Percentiles rank a stretch among this genome's conserved stretches.
Evolutionary conservation across 371 early-diverging fungal species (phyloP).

Genomic region (Gilbertella persicaria): DNA sequence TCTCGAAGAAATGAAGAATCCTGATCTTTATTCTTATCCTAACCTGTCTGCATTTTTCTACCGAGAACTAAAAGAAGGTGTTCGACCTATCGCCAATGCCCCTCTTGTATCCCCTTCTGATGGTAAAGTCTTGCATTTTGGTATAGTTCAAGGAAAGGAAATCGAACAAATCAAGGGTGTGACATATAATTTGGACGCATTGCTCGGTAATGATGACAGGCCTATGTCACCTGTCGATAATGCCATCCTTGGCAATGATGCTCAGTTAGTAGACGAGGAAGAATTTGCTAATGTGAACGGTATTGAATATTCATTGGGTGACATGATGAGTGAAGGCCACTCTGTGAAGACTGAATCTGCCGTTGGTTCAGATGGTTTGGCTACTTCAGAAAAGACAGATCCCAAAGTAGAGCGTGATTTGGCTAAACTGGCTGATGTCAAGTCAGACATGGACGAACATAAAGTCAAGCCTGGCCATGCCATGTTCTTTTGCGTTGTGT

Average conservation of each 20-base stretch:
- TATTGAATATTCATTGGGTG: constrained; percentile 84
- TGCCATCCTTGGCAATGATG: constrained; percentile 47
- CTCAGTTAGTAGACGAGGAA: constrained; percentile 63
- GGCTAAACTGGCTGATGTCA: constrained; percentile 25
- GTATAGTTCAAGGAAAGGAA: constrained; percentile 70
- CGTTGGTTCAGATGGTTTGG: constrained; percentile 48
- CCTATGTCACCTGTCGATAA: constrained; percentile 38
- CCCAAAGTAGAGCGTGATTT: constrained; percentile 23
- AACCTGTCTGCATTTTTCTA: constrained; percentile 92
- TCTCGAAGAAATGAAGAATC: constrained; percentile 89
- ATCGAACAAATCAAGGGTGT: constrained; percentile 95
- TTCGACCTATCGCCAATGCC: constrained; percentile 66
- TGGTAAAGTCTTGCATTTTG: constrained; percentile 88
- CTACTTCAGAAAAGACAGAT: constrained; percentile 23
- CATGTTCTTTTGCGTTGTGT: constrained; percentile 89
- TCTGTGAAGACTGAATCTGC: constrained; percentile 32
- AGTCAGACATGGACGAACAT: constrained; percentile 31
- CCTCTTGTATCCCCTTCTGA: constrained; percentile 87
- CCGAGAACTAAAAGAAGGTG: constrained; percentile 79
- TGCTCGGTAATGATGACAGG: constrained; percentile 73
- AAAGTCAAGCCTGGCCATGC: constrained; percentile 66
- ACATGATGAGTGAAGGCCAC: constrained; percentile 67
- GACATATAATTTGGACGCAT: constrained; percentile 84
- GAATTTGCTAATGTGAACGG: constrained; percentile 91
- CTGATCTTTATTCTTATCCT: constrained; percentile 74